Percentiles rank a stretch among this genome's conserved stretches.
phyloP scores from a whole-genome alignment of 495 filamentous ascomycete species.

The Neurospora cerealis region DNA sequence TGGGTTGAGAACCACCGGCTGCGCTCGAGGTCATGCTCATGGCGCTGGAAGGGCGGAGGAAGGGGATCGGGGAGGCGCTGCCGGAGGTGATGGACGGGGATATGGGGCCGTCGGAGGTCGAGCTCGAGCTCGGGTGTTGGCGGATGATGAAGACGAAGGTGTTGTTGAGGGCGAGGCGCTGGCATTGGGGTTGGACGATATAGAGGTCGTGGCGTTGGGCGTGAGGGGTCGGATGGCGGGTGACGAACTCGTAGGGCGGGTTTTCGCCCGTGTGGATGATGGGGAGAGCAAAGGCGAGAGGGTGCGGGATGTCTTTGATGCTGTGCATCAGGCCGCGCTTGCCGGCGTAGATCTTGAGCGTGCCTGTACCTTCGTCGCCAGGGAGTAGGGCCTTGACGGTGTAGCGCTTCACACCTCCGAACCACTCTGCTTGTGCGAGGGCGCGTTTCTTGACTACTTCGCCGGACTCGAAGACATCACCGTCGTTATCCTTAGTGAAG shows the following conservation, averaged over 20 bases:
- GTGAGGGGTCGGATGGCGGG: slow-evolving; percentile 91
- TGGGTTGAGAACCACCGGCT: slow-evolving; percentile 43
- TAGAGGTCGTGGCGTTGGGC: slow-evolving; percentile 95
- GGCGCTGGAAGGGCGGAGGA: slow-evolving; percentile 64
- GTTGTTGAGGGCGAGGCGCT: slow-evolving; percentile 78
- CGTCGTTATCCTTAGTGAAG: slow-evolving; percentile 73
- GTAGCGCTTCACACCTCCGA: slow-evolving; percentile 75
- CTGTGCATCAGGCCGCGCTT: slow-evolving; percentile 93
- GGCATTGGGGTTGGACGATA: slow-evolving; percentile 88
- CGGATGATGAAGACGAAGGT: slow-evolving; percentile 95
- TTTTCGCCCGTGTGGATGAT: slow-evolving; percentile 86
- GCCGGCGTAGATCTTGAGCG: slow-evolving; percentile 87
- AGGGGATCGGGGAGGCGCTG: slow-evolving; percentile 55
- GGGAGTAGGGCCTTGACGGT: slow-evolving; percentile 87
- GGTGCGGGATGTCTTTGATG: slow-evolving; percentile 86
- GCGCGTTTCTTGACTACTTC: slow-evolving; percentile 78
- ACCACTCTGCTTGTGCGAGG: slow-evolving; percentile 86
- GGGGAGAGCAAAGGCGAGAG: slow-evolving; percentile 82
- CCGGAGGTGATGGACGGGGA: slow-evolving; percentile 41
- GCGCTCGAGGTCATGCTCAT: slow-evolving; percentile 70
- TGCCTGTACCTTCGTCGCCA: slow-evolving; percentile 77
- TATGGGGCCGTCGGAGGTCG: slow-evolving; percentile 26
- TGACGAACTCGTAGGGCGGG: slow-evolving; percentile 84
- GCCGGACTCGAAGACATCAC: slow-evolving; percentile 88
- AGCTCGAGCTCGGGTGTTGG: slow-evolving; percentile 72